phyloP scores from a whole-genome alignment of 768 basidiomycete genomes.

The Trametes gibbosa region DNA sequence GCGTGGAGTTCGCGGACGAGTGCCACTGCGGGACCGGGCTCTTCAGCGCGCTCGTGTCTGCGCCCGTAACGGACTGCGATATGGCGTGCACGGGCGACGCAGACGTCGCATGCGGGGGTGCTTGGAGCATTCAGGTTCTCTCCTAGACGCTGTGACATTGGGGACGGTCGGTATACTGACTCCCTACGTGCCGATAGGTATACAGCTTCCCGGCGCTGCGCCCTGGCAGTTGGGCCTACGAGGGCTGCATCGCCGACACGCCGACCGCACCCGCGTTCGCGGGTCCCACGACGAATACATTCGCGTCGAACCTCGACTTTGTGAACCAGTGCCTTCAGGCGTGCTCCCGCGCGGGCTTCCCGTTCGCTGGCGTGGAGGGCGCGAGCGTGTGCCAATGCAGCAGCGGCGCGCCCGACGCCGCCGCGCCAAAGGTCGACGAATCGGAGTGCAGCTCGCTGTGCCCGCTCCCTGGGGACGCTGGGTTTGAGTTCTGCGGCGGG shows the following conservation, averaged over 20 bases:
- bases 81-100: slow-evolving; percentile 19
- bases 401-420: neutral
- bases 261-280: slow-evolving; percentile 1
- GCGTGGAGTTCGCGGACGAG: slow-evolving; percentile 19
- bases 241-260: slow-evolving; percentile 8
- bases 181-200: neutral
- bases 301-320: slow-evolving; percentile 7
- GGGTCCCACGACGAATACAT: neutral
- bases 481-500: slow-evolving; percentile 16
- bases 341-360: slow-evolving; percentile 1
- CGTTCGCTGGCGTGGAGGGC: slow-evolving; percentile 9
- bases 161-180: neutral
- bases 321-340: slow-evolving; percentile 11
- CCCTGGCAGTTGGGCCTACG: neutral
- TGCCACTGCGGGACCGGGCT: slow-evolving; percentile 18
- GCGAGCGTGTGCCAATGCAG: slow-evolving; percentile 13
- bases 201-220: slow-evolving; percentile 6
- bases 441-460: slow-evolving; percentile 14
- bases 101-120: slow-evolving; percentile 18
- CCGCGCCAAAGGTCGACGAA: slow-evolving; percentile 2
- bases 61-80: slow-evolving; percentile 19
- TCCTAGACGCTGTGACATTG: neutral
- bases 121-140: slow-evolving; percentile 21
- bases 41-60: neutral
- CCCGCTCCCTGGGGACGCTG: slow-evolving; percentile 13